phyloP scores from a whole-genome alignment of 2,329 filamentous ascomycete species.

The Fusarium torulosum region DNA sequence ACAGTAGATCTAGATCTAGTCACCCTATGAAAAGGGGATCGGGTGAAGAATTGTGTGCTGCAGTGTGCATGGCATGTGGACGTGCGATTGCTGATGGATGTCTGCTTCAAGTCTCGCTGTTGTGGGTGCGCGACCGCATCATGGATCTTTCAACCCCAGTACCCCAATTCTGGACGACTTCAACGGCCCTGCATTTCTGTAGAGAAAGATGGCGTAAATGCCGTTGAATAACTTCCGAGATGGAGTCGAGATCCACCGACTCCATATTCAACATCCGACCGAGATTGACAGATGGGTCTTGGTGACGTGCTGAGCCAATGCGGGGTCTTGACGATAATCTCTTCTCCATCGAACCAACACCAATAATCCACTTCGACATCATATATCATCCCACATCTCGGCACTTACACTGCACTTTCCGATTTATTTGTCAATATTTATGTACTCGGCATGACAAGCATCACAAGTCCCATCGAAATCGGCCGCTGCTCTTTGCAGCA shows the following conservation, averaged over 20 bases:
- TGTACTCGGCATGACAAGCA: not conserved
- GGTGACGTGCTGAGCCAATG: slow-evolving; percentile 22
- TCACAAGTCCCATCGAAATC: slow-evolving; percentile 12
- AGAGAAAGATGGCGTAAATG: not conserved
- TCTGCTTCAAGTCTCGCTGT: no score
- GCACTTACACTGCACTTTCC: not conserved
- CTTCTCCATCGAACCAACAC: not conserved
- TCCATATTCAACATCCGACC: slow-evolving; percentile 20
- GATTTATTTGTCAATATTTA: not conserved
- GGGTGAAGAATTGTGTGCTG: no score
- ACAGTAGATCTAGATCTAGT: no score
- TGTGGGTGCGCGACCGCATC: no score
- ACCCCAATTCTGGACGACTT: not conserved
- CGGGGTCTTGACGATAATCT: slow-evolving; percentile 3
- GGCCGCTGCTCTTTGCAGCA: slow-evolving; percentile 18
- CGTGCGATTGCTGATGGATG: no score
- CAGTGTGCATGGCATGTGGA: no score
- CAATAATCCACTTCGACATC: not conserved
- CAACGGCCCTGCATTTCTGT: not conserved
- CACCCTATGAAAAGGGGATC: no score
- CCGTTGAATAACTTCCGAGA: slow-evolving; percentile 18
- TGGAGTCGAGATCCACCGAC: slow-evolving; percentile 11
- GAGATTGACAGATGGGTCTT: slow-evolving; percentile 16
- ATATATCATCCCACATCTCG: not conserved
- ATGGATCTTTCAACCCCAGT: no score